Evolutionary conservation across 495 filamentous ascomycete species (phyloP), one percentile per base, ranked within the genome.

Genomic region (Daldinia grandis): DNA sequence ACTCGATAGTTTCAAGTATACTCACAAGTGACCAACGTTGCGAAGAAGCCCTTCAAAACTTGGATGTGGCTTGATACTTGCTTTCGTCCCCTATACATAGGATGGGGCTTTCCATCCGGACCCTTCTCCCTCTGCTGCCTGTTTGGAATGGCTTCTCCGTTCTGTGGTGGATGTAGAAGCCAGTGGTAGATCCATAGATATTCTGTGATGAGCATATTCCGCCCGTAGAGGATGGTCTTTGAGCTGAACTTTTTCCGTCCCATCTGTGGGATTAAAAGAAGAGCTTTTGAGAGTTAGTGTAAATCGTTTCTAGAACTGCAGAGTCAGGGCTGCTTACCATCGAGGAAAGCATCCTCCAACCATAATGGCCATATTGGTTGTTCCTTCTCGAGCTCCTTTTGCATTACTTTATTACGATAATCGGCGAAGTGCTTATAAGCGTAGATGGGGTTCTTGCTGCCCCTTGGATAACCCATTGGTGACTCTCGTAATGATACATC

Each of bases 1-100:
- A 42, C 5, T 5, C 25, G 8, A 12, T 10, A 62, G 25, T 28
- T 44, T 5, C 58, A 66, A 28, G 72, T 70, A 6, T 66, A 56
- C 65, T 66, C 25, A 78, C 71, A 78, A 62, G 79, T 82, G 7
- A 70, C 56, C 9, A 74, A 49, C 68, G 76, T 37, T 83, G 87
- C 71, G 67, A 95, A 83, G 73, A 94, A 92, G 12, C 88, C 88
- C 81, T 96, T 97, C 49, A 99, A 80, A n/a, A 98, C 95, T 81
- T 99, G 95, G 64, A 98, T 92, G 78, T 99, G 95, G 72, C 94
- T 98, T 0, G 95, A 98, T 8, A 99, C 92, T 77, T 97, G 92
- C 79, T 99, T 99, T 58, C 95, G 84, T 40, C 73, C 74, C 54
- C 75, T 64, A 40, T 74, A 77, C 73, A 77, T 74, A 12, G 75